Conservation (phyloP, 768 basidiomycete genomes). For the Rhodocollybia butyracea region DNA sequence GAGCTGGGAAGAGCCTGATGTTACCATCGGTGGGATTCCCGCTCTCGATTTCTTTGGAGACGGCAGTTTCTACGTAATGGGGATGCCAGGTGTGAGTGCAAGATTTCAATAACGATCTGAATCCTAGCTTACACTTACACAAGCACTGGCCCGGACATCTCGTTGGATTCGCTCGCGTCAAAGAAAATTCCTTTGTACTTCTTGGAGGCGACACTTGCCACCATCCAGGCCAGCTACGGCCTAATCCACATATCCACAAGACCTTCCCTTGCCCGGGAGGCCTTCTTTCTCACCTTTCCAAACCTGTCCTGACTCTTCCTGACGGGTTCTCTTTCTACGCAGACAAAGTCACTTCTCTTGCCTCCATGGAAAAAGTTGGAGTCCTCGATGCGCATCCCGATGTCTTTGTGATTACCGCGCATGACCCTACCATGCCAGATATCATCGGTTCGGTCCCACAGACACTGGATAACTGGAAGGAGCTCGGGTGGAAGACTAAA, state of each 20-base stretch:
- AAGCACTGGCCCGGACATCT: conserved; percentile 19
- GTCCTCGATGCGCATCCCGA: conserved; percentile 17
- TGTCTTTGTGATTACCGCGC: conserved; percentile 15
- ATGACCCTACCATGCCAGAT: conserved; percentile 14
- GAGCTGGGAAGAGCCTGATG: conserved; percentile 8
- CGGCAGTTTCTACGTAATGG: conserved; percentile 21
- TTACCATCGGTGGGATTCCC: conserved; percentile 15
- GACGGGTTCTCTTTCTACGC: conserved; percentile 6
- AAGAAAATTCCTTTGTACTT: conserved; percentile 16
- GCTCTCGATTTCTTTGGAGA: conserved; percentile 21
- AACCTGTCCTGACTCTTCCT: neutral
- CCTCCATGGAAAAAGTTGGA: conserved; percentile 10
- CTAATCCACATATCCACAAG: conserved; percentile 14
- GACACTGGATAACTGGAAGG: conserved; percentile 15
- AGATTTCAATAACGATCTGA: neutral
- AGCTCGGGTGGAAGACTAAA: conserved; percentile 15
- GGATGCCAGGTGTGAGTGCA: conserved; percentile 15
- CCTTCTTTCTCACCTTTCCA: conserved; percentile 6
- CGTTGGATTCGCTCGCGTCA: conserved; percentile 17
- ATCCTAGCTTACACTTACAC: neutral
- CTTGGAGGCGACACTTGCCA: conserved; percentile 19
- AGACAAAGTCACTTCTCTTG: conserved; percentile 7
- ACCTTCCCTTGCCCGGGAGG: conserved; percentile 13
- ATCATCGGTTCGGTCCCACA: conserved; percentile 13
- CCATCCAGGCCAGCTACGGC: conserved; percentile 19